A percentile compares a stretch with the other conserved stretches of the same genome.
Evolutionary conservation across 139 green algal genomes (phyloP).

Genomic region (Closterium sp.): DNA sequence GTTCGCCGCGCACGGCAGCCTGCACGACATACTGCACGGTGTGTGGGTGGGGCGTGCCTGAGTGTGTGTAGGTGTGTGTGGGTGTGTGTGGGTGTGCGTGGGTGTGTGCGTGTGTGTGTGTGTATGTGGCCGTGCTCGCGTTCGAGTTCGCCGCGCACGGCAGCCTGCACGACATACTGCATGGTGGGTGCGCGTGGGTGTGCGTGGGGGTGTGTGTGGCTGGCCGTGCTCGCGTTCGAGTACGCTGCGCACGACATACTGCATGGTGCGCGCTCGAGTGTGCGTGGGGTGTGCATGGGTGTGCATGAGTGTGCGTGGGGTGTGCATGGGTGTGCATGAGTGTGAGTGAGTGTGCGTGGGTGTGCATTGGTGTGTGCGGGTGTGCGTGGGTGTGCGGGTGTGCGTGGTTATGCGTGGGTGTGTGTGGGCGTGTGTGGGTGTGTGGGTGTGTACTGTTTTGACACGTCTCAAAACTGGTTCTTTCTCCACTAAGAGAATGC

Average conservation of each 20-base stretch:
- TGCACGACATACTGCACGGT: constrained; percentile 43
- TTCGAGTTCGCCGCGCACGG: constrained; percentile 37
- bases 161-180: constrained; percentile 34
- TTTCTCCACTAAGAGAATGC: too few relatives aligned
- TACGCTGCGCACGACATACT: constrained; percentile 21
- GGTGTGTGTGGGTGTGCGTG: neutral
- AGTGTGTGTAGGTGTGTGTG: neutral
- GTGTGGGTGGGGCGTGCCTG: neutral
- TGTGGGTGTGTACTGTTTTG: too few relatives aligned
- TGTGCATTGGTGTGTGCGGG: too few relatives aligned
- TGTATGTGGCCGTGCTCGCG: neutral
- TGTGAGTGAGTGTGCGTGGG: too few relatives aligned
- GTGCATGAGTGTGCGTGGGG: too few relatives aligned
- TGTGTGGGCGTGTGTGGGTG: too few relatives aligned
- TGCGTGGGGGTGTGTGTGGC: neutral
- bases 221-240: constrained; percentile 28
- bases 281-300: too few relatives aligned
- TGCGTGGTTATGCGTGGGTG: too few relatives aligned
- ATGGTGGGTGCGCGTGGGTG: neutral
- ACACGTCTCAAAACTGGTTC: too few relatives aligned
- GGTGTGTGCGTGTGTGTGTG: neutral
- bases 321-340: too few relatives aligned
- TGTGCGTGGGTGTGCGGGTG: too few relatives aligned
- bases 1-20: constrained; percentile 27
- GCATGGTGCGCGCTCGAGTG: too few relatives aligned